Evolutionary conservation across 345 rosid species (phyloP).

Genomic region (Eucalyptus melliodora): DNA sequence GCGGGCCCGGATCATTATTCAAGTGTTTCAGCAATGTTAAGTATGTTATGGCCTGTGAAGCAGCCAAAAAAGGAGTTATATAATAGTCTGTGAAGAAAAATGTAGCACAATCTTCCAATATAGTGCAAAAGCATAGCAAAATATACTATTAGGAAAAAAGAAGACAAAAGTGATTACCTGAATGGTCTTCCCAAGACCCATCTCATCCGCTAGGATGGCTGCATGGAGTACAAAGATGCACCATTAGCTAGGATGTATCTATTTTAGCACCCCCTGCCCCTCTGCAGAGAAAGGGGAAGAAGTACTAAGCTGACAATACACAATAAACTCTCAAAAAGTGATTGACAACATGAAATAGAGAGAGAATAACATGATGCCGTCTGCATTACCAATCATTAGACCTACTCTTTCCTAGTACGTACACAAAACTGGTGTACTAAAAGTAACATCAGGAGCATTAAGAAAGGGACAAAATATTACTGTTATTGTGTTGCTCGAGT

Average conservation of each 20-base stretch:
- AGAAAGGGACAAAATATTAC: neutral
- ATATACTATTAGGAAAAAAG: neutral
- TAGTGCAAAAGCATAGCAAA: neutral
- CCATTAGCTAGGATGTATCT: neutral
- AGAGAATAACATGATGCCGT: neutral
- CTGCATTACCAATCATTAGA: neutral
- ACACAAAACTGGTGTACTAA: neutral
- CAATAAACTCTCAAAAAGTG: neutral
- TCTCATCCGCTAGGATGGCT: slow-evolving; percentile 98
- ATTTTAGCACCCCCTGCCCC: neutral
- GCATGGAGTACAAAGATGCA: slow-evolving; percentile 18
- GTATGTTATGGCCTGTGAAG: slow-evolving; percentile 77
- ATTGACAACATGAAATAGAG: neutral
- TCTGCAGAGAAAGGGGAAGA: neutral
- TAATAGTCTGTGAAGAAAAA: neutral
- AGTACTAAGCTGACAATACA: neutral
- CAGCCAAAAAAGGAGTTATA: neutral
- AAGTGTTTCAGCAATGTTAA: slow-evolving; percentile 63
- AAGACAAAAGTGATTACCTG: slow-evolving; percentile 41
- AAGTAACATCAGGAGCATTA: neutral
- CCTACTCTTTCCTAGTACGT: neutral
- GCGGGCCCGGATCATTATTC: slow-evolving; percentile 89
- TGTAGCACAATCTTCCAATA: neutral
- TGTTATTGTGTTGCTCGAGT: neutral
- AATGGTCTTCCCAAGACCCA: slow-evolving; percentile 98